Base-by-base conservation (phyloP, 2,329 filamentous ascomycete genomes). In the Ophiostoma novo-ulmi region DNA sequence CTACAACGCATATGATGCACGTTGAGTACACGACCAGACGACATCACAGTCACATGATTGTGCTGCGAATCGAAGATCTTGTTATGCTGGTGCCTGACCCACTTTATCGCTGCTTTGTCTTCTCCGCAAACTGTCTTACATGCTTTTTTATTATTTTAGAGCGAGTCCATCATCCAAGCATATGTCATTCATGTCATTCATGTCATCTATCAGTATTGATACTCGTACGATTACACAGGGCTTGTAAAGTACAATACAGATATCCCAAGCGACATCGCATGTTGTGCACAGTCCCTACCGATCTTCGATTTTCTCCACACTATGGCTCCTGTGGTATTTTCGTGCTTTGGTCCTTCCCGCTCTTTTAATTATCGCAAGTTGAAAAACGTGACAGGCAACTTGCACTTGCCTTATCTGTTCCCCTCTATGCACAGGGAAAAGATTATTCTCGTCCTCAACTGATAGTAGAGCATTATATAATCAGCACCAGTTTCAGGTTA, bases 331-430 rank as follows among this genome's bases (percentile, higher is more conserved):
- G 26, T 26, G 26, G 26, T 26, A 26, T 26, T 26, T 26, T 26
- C 26, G 26, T n/a, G 48, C 52, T 7, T 7, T 22, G 52, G 14
- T n/a, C 14, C 44, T 48, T 20, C 44, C 20, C 44, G 31, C 31
- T 31, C 20, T 48, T 48, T 48, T 20, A 48, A 48, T 20, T 48
- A 58, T 22, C 22, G 52, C 52, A 58, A 58, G 52, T 26, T 26
- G 22, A 58, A 58, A 26, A 58, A 58, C 22, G 52, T n/a, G n/a
- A 26, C 14, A 22, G 22, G 52, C 10, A 58, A 8, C 8, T 58
- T 58, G 52, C 22, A 58, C 52, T 58, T 58, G 52, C 52, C 52
- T 26, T 58, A 26, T 58, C 52, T 58, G 52, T 58, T 3, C 39
- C 39, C 39, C 39, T 44, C 39, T 17, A 44, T 44, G 39, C 31